A percentile compares a stretch with the other conserved stretches of the same genome.
Conservation (phyloP, 2,329 filamentous ascomycete species). For the Balansia obtecta region DNA sequence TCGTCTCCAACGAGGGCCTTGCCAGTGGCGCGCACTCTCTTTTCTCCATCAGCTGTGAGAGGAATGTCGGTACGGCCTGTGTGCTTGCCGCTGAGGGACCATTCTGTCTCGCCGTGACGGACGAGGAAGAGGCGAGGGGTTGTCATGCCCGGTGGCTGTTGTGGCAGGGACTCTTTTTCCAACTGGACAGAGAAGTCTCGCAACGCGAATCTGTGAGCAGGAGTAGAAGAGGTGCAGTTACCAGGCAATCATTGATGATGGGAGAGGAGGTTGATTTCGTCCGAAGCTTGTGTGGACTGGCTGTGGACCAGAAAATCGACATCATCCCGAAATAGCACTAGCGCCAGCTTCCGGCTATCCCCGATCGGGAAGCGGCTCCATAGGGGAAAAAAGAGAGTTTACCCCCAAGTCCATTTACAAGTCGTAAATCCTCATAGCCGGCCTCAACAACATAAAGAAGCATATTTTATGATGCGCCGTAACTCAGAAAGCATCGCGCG, state of each 20-base stretch:
- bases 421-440: too few species aligned
- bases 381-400: too few species aligned
- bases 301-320: neutral
- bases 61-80: conserved; percentile 81
- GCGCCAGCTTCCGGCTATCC: neutral
- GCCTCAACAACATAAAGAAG: too few species aligned
- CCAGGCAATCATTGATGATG: neutral
- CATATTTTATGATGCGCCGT: too few species aligned
- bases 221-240: too few species aligned
- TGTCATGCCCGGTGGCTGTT: conserved; percentile 13
- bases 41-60: conserved; percentile 70
- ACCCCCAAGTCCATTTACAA: too few species aligned
- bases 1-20: conserved; percentile 74
- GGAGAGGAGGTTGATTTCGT: neutral
- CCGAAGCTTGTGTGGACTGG: neutral
- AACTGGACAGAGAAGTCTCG: too few species aligned
- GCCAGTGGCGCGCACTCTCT: conserved; percentile 63
- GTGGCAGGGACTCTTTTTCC: too few species aligned
- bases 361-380: neutral
- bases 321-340: neutral
- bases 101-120: conserved; percentile 91
- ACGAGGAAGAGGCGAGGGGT: conserved; percentile 69
- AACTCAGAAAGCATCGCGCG: too few species aligned
- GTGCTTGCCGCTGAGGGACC: conserved; percentile 77
- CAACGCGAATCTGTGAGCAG: too few species aligned